Evolutionary conservation across 148 eudicot species (phyloP).

Genomic region (Oxyria digyna): DNA sequence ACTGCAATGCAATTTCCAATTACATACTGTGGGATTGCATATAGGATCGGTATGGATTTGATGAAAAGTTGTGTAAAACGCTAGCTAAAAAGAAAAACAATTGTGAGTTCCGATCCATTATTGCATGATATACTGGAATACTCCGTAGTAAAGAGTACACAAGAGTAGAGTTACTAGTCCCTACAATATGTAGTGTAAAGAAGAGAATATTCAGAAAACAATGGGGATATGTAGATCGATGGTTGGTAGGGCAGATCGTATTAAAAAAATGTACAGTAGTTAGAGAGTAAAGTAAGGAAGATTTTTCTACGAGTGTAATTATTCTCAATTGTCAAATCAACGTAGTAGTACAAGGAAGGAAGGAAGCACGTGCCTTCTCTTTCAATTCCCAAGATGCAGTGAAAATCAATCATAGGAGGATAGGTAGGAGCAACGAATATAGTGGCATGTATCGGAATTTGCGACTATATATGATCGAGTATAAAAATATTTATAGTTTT

Average conservation of each 20-base stretch:
- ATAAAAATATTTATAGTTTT: background rate
- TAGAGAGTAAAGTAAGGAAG: background rate
- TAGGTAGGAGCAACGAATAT: background rate
- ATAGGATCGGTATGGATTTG: no score
- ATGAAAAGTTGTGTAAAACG: background rate
- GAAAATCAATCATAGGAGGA: background rate
- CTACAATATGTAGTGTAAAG: no score
- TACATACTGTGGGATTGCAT: no score
- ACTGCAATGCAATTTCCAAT: no score
- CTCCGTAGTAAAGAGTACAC: no score
- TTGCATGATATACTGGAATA: background rate
- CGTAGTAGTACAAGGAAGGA: background rate
- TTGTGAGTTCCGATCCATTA: background rate
- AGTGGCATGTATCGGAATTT: background rate
- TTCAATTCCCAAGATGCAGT: background rate
- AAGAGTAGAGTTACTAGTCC: no score
- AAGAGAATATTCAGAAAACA: conserved; percentile 5
- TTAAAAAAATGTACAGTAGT: background rate
- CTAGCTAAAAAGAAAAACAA: background rate
- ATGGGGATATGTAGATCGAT: no score
- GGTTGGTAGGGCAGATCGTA: background rate
- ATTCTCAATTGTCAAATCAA: conserved; percentile 6
- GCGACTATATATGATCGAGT: background rate
- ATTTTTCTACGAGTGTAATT: conserved; percentile 5
- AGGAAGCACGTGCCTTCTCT: background rate